phyloP scores from a whole-genome alignment of 164 flowering plant genomes.

The Vitis cinerea region DNA sequence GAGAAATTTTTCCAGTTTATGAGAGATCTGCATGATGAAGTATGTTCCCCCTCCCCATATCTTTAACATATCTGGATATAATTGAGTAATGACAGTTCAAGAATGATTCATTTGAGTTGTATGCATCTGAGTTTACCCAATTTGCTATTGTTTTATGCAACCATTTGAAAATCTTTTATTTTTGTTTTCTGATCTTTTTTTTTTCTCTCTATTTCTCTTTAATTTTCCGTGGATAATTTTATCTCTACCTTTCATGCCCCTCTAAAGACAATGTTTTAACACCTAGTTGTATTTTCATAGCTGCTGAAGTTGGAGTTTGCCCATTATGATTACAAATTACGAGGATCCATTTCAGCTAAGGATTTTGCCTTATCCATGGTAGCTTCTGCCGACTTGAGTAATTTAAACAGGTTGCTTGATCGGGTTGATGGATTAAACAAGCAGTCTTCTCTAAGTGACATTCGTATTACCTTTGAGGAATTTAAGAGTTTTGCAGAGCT shows the following conservation, averaged over 20 bases:
- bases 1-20: slow-evolving; percentile 72
- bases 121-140: no score
- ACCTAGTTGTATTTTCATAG: slow-evolving; percentile 33
- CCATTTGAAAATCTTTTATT: no score
- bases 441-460: slow-evolving; percentile 43
- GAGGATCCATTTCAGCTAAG: slow-evolving; percentile 76
- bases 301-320: slow-evolving; percentile 78
- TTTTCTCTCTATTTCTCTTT: no score
- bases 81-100: neutral
- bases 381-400: slow-evolving; percentile 88
- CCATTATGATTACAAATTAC: slow-evolving; percentile 75
- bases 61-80: neutral
- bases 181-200: no score
- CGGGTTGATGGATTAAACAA: slow-evolving; percentile 60
- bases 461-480: slow-evolving; percentile 69
- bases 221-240: neutral
- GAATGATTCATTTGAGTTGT: no score
- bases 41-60: slow-evolving; percentile 24
- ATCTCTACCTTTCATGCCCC: neutral
- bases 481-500: slow-evolving; percentile 79
- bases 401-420: slow-evolving; percentile 60
- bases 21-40: slow-evolving; percentile 74
- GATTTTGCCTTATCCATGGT: slow-evolving; percentile 96
- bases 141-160: no score
- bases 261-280: neutral